Evolutionary conservation across 257 asterid species (phyloP).

Genomic region (Catharanthus roseus): DNA sequence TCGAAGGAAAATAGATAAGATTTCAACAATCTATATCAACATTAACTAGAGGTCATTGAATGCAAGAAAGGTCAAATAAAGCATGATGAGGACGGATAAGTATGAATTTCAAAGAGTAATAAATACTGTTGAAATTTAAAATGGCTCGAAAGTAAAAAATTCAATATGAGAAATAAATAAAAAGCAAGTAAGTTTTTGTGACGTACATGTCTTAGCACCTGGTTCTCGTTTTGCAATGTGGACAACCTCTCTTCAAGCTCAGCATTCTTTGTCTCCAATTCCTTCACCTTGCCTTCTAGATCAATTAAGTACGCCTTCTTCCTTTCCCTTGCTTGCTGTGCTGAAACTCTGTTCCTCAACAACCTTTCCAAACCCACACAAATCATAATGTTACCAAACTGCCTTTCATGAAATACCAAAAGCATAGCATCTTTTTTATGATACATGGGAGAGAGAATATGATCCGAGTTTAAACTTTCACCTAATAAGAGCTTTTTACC

Average conservation of each 20-base stretch:
- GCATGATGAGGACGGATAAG: background rate
- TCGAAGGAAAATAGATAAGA: background rate
- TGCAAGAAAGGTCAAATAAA: too few relatives aligned
- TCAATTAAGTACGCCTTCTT: slow-evolving; percentile 92
- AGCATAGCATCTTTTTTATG: too few relatives aligned
- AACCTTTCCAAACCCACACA: slow-evolving; percentile 43
- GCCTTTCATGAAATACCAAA: background rate
- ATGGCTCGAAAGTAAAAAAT: background rate
- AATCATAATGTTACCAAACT: slow-evolving; percentile 13
- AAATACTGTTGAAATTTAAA: background rate
- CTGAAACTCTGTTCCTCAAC: slow-evolving; percentile 97
- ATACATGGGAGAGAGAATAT: too few relatives aligned
- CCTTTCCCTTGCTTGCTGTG: slow-evolving; percentile 99
- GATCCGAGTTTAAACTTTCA: too few relatives aligned
- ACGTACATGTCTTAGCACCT: slow-evolving; percentile 93
- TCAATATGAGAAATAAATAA: background rate
- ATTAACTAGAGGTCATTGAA: background rate
- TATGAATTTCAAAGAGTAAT: too few relatives aligned
- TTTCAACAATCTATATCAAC: background rate
- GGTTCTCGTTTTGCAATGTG: slow-evolving; percentile 92
- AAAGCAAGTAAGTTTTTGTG: background rate
- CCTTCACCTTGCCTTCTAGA: slow-evolving; percentile 83
- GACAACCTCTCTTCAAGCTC: slow-evolving; percentile 95
- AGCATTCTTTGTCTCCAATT: slow-evolving; percentile 82
- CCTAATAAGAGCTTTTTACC: too few relatives aligned